phyloP scores from a whole-genome alignment of 495 filamentous ascomycete species.

The Baudoinia panamericana region DNA sequence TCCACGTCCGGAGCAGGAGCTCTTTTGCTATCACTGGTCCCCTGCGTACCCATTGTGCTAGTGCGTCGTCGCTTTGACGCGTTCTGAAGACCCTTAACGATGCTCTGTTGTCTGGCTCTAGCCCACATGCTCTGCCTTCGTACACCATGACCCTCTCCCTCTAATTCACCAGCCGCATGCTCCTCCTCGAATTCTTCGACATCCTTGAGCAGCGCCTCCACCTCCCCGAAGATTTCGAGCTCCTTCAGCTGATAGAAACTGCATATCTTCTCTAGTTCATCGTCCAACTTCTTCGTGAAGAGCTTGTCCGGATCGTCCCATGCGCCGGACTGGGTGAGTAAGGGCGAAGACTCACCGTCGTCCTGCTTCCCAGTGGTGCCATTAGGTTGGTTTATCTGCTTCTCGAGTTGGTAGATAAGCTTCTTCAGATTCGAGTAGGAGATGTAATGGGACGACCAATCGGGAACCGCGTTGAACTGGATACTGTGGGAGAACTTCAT shows the following conservation, averaged over 20 bases:
- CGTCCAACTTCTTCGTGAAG: conserved; percentile 69
- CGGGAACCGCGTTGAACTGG: conserved; percentile 97
- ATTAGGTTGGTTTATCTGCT: conserved; percentile 39
- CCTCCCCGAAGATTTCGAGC: conserved; percentile 65
- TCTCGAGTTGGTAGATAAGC: conserved; percentile 81
- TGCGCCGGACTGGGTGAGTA: conserved; percentile 41
- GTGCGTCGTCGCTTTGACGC: conserved; percentile 30
- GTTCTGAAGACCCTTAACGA: conserved; percentile 31
- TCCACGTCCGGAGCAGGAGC: conserved; percentile 29
- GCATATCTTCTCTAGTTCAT: conserved; percentile 84
- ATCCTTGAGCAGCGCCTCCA: conserved; percentile 62
- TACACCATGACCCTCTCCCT: conserved; percentile 38
- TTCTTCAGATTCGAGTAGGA: conserved; percentile 98
- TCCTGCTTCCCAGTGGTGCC: conserved; percentile 25
- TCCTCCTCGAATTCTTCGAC: conserved; percentile 57
- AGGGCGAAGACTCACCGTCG: conserved; percentile 75
- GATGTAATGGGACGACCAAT: conserved; percentile 97
- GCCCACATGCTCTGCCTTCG: conserved; percentile 33
- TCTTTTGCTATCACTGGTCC: conserved; percentile 22
- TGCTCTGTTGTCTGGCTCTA: conserved; percentile 33
- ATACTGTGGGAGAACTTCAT: conserved; percentile 99
- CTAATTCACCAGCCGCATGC: conserved; percentile 44
- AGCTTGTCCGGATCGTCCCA: conserved; percentile 58
- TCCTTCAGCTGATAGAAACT: conserved; percentile 84
- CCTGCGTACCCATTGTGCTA: conserved; percentile 35